A percentile compares a stretch with the other conserved stretches of the same genome.
Conservation (phyloP, 2,329 filamentous ascomycete genomes). For the Aaosphaeria arxii region DNA sequence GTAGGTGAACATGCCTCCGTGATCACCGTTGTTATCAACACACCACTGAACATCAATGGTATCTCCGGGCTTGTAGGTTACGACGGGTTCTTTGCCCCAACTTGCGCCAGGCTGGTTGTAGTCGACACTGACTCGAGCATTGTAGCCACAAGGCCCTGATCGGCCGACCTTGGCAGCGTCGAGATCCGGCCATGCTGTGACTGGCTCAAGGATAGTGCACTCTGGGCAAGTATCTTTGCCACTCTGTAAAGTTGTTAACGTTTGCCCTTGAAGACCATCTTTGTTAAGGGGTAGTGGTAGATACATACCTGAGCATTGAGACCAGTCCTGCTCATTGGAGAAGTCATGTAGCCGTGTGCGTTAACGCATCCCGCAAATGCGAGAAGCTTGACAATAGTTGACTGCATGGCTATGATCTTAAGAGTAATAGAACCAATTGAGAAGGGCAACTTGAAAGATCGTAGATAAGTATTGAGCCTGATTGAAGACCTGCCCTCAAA, state of each 20-base stretch:
- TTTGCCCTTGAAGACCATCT: not conserved
- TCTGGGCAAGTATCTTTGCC: slow-evolving; percentile 32
- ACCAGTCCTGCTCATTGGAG: slow-evolving; percentile 32
- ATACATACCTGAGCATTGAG: slow-evolving; percentile 25
- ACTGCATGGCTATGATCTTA: slow-evolving; percentile 11
- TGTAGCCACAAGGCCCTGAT: slow-evolving; percentile 33
- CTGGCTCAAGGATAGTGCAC: slow-evolving; percentile 32
- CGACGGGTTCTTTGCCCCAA: slow-evolving; percentile 28
- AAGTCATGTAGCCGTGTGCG: slow-evolving; percentile 31
- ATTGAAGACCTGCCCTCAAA: too few species aligned
- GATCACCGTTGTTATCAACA: slow-evolving; percentile 32
- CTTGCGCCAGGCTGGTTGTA: slow-evolving; percentile 29
- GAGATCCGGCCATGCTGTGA: slow-evolving; percentile 31
- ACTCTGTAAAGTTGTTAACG: slow-evolving; percentile 7
- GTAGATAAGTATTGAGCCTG: too few species aligned
- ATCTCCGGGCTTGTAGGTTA: slow-evolving; percentile 28
- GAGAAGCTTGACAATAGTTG: slow-evolving; percentile 10
- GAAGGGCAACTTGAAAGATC: too few species aligned
- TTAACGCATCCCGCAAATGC: slow-evolving; percentile 16
- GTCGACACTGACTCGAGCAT: slow-evolving; percentile 32
- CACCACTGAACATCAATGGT: slow-evolving; percentile 33
- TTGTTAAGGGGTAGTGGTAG: not conserved
- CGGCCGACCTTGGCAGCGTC: slow-evolving; percentile 25
- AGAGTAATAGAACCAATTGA: too few species aligned
- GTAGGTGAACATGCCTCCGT: slow-evolving; percentile 33